Conservation (phyloP, 768 basidiomycete genomes). For the Nidularia pulvinata region DNA sequence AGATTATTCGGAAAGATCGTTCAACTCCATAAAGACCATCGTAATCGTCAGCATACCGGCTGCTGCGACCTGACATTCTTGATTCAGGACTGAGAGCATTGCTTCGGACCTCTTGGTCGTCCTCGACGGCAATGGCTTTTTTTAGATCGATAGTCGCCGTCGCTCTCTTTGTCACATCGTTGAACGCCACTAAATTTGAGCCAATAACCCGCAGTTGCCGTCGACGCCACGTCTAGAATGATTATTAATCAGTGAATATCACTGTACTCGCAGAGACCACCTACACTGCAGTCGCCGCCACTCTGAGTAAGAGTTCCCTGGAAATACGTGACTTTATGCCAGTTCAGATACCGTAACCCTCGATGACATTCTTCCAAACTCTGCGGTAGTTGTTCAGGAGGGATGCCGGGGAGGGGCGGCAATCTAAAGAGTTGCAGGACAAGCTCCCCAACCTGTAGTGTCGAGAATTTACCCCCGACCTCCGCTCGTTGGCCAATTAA, state of each 20-base stretch:
- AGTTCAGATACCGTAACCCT: conserved; percentile 85
- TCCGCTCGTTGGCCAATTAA: conserved; percentile 77
- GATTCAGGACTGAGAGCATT: conserved; percentile 13
- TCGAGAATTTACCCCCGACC: conserved; percentile 53
- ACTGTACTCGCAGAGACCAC: conserved; percentile 20
- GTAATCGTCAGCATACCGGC: conserved; percentile 51
- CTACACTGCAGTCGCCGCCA: conserved; percentile 90
- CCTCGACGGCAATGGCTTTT: conserved; percentile 76
- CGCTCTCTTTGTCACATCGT: conserved; percentile 89
- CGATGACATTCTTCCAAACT: conserved; percentile 92
- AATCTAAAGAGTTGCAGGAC: conserved; percentile 90
- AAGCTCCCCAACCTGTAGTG: conserved; percentile 82
- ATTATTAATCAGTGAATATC: conserved; percentile 5
- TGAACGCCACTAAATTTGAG: conserved; percentile 85
- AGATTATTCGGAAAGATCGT: conserved; percentile 83
- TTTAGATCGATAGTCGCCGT: conserved; percentile 91
- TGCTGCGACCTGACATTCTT: conserved; percentile 38
- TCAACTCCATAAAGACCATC: conserved; percentile 71
- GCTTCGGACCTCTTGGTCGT: conserved; percentile 62
- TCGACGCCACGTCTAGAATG: conserved; percentile 72
- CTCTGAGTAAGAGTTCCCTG: conserved; percentile 92
- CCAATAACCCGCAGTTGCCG: conserved; percentile 86
- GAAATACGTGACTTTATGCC: conserved; percentile 95
- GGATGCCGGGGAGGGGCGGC: conserved; percentile 84
- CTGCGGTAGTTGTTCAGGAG: conserved; percentile 79